Base-by-base conservation (phyloP, 2,329 filamentous ascomycete species). In the Aspergillus carbonarius region DNA sequence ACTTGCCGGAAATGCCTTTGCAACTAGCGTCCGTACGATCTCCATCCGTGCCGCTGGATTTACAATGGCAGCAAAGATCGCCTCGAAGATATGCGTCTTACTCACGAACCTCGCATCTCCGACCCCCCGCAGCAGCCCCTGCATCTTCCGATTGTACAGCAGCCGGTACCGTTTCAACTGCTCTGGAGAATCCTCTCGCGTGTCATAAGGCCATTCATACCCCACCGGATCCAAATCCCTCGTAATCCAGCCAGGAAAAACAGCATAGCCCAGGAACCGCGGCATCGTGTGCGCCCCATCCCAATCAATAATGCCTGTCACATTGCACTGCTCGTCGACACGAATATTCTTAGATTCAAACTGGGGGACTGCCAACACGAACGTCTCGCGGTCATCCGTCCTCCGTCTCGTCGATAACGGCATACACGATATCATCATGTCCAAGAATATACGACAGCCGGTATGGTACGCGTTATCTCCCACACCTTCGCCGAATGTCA, bases 201-300 rank as follows among this genome's bases (percentile, higher is more conserved):
- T 7, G 6, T 37, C 32, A 25, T 20, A n/a, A 17, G 39, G 10
- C n/a, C 3, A 25, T 25, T 3, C 12, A 17, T 32, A 18, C 23
- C 5, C 37, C 27, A 44, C n/a, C 10, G 37, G 37, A 9, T 54
- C 40, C 25, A 54, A 15, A 42, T 54, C 23, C 25, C 37, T 30
- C 20, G 27, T 54, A 7, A 54, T 54, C 51, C 51, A 54, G n/a
- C 17, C 15, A n/a, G 51, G 51, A 10, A 54, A 54, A 25, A n/a
- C 18, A 15, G 51, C n/a, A 17, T 44, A 54, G 23, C 51, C 51
- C 12, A 54, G 25, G 25, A 44, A 54, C n/a, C 51, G 51, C 25
- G 51, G 51, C 51, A 54, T 54, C 25, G 51, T 54, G n/a, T 54
- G 37, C 15, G n/a, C 51, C 25, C 13, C 51, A 32, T 54, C 51